A percentile compares a stretch with the other conserved stretches of the same genome.
Evolutionary conservation across 2,329 filamentous ascomycete species (phyloP).

Genomic region (Scytalidium lignicola): DNA sequence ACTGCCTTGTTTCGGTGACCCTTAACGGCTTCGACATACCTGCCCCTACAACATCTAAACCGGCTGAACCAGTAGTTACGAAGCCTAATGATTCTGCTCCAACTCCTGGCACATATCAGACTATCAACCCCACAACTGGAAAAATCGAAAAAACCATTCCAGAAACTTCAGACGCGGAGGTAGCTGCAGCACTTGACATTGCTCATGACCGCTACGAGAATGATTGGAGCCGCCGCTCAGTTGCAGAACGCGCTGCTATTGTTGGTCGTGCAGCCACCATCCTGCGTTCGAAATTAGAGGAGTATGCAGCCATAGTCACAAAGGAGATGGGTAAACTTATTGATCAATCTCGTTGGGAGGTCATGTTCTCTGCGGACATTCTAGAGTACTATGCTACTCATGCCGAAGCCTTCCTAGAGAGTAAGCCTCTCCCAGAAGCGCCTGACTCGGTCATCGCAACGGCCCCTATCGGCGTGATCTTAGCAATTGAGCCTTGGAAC

Average conservation of each 20-base stretch:
- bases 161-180: not conserved
- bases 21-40: too few relatives aligned
- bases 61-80: not conserved
- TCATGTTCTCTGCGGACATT: not conserved
- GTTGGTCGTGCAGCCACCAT: not conserved
- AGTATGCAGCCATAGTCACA: not conserved
- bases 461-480: not conserved
- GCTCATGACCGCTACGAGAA: not conserved
- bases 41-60: too few relatives aligned
- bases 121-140: not conserved
- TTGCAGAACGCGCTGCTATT: not conserved
- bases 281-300: not conserved
- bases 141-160: not conserved
- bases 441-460: not conserved
- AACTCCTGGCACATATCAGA: not conserved
- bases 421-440: not conserved
- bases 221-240: not conserved
- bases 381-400: conserved; percentile 1
- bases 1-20: too few relatives aligned
- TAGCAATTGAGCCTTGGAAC: conserved; percentile 1
- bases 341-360: not conserved
- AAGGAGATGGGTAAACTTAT: conserved; percentile 1
- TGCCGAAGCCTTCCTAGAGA: not conserved
- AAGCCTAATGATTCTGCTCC: not conserved
- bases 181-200: not conserved